Percentiles rank a stretch among this genome's conserved stretches.
phyloP scores from a whole-genome alignment of 2,329 filamentous ascomycete genomes.

The Aspergillus niger region DNA sequence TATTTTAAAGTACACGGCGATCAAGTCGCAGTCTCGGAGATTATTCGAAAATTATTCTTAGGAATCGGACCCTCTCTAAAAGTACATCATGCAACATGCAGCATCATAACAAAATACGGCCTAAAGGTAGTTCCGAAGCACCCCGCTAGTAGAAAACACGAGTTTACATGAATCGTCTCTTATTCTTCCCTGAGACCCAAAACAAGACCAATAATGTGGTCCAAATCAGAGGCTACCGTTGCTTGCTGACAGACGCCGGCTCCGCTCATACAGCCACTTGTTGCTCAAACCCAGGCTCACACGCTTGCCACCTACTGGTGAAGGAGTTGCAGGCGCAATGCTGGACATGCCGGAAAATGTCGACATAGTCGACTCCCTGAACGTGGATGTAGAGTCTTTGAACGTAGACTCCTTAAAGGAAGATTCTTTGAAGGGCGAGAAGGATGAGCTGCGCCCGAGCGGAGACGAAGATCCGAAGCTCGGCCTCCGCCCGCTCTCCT shows the following conservation, averaged over 20 bases:
- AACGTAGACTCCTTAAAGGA: background rate
- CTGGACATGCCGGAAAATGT: constrained; percentile 42
- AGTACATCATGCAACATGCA: background rate
- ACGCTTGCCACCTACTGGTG: constrained; percentile 65
- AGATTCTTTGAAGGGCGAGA: constrained; percentile 39
- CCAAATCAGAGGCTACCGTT: constrained; percentile 30
- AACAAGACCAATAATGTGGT: background rate
- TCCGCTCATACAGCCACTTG: constrained; percentile 93
- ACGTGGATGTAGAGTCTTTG: constrained; percentile 17
- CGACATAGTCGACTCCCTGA: constrained; percentile 5
- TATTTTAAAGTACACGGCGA: background rate
- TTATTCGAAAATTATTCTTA: background rate
- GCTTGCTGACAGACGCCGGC: constrained; percentile 46
- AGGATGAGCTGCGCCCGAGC: constrained; percentile 39
- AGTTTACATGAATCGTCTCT: constrained; percentile 14
- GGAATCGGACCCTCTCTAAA: background rate
- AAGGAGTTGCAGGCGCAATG: constrained; percentile 65
- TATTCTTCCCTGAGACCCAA: constrained; percentile 5
- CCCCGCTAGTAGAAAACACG: constrained; percentile 2
- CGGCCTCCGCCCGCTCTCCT: constrained; percentile 51
- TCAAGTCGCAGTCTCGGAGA: background rate
- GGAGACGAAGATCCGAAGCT: constrained; percentile 54
- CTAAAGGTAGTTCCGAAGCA: constrained; percentile 1
- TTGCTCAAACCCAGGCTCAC: constrained; percentile 80
- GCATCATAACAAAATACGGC: background rate